A percentile compares a stretch with the other conserved stretches of the same genome.
These are phyloP conservation scores for Talaromyces nanjingensis DNA, from an alignment of 495 filamentous ascomycete species.

Conservation along the genomic window DNA sequence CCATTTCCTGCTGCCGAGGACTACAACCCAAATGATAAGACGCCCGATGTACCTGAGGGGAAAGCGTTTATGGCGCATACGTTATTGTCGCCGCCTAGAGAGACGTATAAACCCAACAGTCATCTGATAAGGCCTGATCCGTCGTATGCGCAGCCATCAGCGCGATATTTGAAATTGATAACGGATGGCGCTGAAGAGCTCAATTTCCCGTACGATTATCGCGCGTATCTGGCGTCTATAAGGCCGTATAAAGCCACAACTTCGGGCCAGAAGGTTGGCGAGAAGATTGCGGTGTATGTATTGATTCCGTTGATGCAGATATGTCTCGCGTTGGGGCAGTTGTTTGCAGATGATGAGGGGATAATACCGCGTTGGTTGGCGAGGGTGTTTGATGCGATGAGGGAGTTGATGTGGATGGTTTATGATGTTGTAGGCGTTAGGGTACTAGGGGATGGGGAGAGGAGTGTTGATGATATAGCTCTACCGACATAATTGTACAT, in stretches of 20 bases:
- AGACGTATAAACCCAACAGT: neutral
- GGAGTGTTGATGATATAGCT: constrained; percentile 40
- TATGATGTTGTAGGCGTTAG: constrained; percentile 66
- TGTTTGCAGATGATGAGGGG: constrained; percentile 57
- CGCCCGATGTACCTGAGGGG: constrained; percentile 32
- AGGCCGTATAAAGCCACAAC: constrained; percentile 64
- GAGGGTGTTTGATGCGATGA: constrained; percentile 35
- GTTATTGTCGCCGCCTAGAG: constrained; percentile 42
- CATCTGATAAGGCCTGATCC: constrained; percentile 48
- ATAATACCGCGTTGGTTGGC: constrained; percentile 60
- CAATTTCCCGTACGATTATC: constrained; percentile 67
- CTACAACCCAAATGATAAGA: constrained; percentile 28
- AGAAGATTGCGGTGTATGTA: constrained; percentile 47
- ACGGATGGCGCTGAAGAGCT: constrained; percentile 70
- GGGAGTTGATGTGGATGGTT: constrained; percentile 56
- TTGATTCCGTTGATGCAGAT: constrained; percentile 54
- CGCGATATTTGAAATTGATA: constrained; percentile 74
- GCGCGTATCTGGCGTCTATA: constrained; percentile 56
- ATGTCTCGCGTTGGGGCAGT: constrained; percentile 36
- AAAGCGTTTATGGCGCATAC: constrained; percentile 51
- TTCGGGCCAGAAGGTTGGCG: constrained; percentile 56
- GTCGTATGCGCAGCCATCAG: constrained; percentile 71
- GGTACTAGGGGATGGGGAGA: constrained; percentile 84
- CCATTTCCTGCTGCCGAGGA: constrained; percentile 43
- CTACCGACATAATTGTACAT: neutral